These are phyloP conservation scores for Saccharomycopsis hybrid DNA, from an alignment of 1,139 yeast genomes.

Conservation along the genomic window DNA sequence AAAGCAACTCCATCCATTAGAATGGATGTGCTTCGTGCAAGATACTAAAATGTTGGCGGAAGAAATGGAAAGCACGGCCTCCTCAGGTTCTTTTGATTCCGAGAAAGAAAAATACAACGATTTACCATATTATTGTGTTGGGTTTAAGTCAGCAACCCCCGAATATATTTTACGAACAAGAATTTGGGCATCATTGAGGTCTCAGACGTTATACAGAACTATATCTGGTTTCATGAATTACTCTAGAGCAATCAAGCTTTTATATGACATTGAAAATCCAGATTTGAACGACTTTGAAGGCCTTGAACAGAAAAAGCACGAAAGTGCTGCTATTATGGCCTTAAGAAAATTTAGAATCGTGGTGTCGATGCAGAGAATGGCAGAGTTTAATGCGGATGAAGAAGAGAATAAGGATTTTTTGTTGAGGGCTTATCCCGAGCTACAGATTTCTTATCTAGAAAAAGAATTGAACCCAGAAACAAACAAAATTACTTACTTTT, in stretches of 20 bases:
- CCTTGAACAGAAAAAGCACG: conserved; percentile 30
- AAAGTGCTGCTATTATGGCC: conserved; percentile 44
- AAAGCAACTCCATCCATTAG: conserved; percentile 59
- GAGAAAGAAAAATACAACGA: conserved; percentile 34
- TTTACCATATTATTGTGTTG: conserved; percentile 64
- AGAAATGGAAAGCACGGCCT: conserved; percentile 23
- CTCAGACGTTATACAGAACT: conserved; percentile 75
- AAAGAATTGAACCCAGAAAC: conserved; percentile 34
- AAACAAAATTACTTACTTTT: conserved; percentile 41
- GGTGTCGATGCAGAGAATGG: conserved; percentile 65
- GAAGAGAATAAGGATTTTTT: conserved; percentile 48
- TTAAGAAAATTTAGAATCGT: conserved; percentile 59
- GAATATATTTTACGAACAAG: conserved; percentile 62
- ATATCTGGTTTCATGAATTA: conserved; percentile 73
- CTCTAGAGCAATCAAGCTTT: conserved; percentile 56
- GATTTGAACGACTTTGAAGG: conserved; percentile 29
- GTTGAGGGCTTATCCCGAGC: conserved; percentile 54
- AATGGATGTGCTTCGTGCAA: conserved; percentile 72
- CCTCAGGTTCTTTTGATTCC: conserved; percentile 2
- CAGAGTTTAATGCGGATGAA: conserved; percentile 46
- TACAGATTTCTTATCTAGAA: conserved; percentile 55
- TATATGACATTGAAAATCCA: conserved; percentile 59
- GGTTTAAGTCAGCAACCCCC: conserved; percentile 59
- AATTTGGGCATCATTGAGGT: conserved; percentile 74
- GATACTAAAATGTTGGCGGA: conserved; percentile 45